phyloP scores from a whole-genome alignment of 2,329 filamentous ascomycete species.

The Westerdykella sp. region DNA sequence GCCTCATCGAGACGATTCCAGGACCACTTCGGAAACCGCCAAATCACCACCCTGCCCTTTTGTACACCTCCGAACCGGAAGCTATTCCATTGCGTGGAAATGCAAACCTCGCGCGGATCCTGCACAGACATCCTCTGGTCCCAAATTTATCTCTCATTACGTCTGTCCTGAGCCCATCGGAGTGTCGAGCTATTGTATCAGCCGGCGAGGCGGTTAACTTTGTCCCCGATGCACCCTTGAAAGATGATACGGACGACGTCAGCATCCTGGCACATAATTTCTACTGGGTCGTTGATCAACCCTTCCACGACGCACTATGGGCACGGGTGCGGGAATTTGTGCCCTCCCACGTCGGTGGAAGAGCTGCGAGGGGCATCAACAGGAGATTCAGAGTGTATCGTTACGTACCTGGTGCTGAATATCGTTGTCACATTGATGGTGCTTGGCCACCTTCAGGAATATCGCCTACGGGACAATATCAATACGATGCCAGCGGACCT shows the following conservation, averaged over 20 bases:
- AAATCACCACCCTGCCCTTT: slow-evolving; percentile 60
- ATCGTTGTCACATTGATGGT: slow-evolving; percentile 64
- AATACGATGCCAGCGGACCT: slow-evolving; percentile 60
- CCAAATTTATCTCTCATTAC: slow-evolving; percentile 56
- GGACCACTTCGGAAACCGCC: slow-evolving; percentile 59
- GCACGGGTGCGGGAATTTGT: slow-evolving; percentile 54
- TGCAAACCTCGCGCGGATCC: slow-evolving; percentile 44
- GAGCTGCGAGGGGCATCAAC: slow-evolving; percentile 57
- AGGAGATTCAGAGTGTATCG: slow-evolving; percentile 65
- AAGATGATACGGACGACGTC: slow-evolving; percentile 56
- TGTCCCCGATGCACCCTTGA: slow-evolving; percentile 60
- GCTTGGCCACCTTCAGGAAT: slow-evolving; percentile 68
- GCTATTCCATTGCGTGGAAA: slow-evolving; percentile 47
- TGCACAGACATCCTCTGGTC: slow-evolving; percentile 55
- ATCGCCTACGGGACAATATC: slow-evolving; percentile 50
- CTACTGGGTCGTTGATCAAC: slow-evolving; percentile 62
- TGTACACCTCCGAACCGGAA: slow-evolving; percentile 56
- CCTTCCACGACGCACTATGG: slow-evolving; percentile 61
- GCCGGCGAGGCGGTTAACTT: slow-evolving; percentile 61
- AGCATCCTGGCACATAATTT: slow-evolving; percentile 67
- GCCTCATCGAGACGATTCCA: slow-evolving; percentile 55
- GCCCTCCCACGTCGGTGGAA: slow-evolving; percentile 51
- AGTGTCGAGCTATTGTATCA: slow-evolving; percentile 61
- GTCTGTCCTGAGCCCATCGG: slow-evolving; percentile 54
- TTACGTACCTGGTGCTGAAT: slow-evolving; percentile 67